phyloP scores from a whole-genome alignment of 2,329 filamentous ascomycete species.

The Pseudogymnoascus sp. region DNA sequence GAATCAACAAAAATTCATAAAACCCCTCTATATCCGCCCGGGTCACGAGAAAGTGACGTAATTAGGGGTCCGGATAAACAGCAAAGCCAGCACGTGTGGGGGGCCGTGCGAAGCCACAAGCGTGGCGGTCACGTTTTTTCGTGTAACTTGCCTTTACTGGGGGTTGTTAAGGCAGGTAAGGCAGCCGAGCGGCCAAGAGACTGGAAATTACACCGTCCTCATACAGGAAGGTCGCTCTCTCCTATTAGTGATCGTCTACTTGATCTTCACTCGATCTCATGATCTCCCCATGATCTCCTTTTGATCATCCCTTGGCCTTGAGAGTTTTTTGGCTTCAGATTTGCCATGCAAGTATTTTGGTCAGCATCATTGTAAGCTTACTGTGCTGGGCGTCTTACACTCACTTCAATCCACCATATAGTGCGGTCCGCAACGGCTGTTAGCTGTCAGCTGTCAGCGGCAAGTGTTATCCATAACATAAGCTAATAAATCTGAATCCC shows the following conservation, averaged over 20 bases:
- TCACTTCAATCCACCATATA: background rate
- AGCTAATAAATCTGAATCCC: background rate
- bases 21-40: background rate
- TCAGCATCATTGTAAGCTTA: background rate
- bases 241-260: background rate
- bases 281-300: background rate
- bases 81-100: background rate
- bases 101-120: background rate
- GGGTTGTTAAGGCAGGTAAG: background rate
- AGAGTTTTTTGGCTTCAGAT: background rate
- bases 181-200: background rate
- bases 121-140: background rate
- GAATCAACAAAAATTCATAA: background rate
- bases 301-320: background rate
- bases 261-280: background rate
- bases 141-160: background rate
- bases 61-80: background rate
- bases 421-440: background rate
- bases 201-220: background rate
- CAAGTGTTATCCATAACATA: background rate
- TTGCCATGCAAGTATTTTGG: background rate
- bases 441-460: background rate
- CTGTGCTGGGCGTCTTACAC: too few relatives aligned
- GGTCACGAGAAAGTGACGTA: constrained; percentile 2
- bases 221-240: background rate